Evolutionary conservation across 176 grass and related monocot species (phyloP).

Genomic region (Zoysia japonica): DNA sequence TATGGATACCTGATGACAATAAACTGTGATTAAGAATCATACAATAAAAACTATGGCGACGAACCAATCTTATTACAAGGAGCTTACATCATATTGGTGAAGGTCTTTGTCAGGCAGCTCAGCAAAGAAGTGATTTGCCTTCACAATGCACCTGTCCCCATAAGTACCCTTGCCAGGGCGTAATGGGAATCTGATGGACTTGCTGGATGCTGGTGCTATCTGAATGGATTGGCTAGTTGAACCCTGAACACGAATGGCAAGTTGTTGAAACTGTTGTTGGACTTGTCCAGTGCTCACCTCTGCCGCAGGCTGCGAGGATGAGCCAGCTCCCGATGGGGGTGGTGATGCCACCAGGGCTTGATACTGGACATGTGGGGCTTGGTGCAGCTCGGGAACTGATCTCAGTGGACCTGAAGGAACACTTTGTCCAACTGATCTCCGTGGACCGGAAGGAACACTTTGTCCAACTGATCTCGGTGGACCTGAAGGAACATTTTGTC

Average conservation of each 20-base stretch:
- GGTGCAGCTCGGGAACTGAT: slow-evolving; percentile 98
- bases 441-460: slow-evolving; percentile 34
- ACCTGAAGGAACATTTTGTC: slow-evolving; percentile 45
- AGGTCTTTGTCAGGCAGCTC: slow-evolving; percentile 93
- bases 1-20: slow-evolving; percentile 70
- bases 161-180: slow-evolving; percentile 81
- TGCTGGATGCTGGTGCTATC: slow-evolving; percentile 68
- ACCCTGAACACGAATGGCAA: slow-evolving; percentile 51
- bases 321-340: slow-evolving; percentile 50
- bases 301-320: slow-evolving; percentile 57
- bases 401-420: slow-evolving; percentile 46
- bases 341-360: slow-evolving; percentile 51
- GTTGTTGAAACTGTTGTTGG: slow-evolving; percentile 71
- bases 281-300: slow-evolving; percentile 64
- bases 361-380: slow-evolving; percentile 67
- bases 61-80: not conserved
- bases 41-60: not conserved
- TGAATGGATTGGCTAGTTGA: slow-evolving; percentile 61
- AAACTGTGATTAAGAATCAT: slow-evolving; percentile 28
- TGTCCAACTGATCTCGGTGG: slow-evolving; percentile 40
- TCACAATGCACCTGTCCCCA: slow-evolving; percentile 82
- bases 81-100: slow-evolving; percentile 86
- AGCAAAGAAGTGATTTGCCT: slow-evolving; percentile 97
- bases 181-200: slow-evolving; percentile 73
- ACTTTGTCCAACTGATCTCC: slow-evolving; percentile 44